Evolutionary conservation across 495 filamentous ascomycete species (phyloP).

Genomic region (Aspergillus biplanus): DNA sequence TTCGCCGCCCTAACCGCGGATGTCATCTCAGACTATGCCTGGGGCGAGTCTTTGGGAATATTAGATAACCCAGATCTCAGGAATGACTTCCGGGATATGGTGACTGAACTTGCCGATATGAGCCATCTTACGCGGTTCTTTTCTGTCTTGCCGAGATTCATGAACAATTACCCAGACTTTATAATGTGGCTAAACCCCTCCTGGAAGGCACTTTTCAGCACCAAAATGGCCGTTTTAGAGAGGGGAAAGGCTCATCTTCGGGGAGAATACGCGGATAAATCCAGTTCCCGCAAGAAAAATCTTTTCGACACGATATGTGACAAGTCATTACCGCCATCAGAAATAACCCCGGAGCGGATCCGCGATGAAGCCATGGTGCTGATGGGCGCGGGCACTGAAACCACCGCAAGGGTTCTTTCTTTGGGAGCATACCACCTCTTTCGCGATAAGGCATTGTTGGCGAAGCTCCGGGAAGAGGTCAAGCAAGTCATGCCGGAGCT

Average conservation of each 20-base stretch:
- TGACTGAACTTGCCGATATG: background rate
- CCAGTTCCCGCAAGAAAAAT: too few relatives aligned
- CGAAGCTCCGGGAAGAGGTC: constrained; percentile 37
- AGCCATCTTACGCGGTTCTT: too few relatives aligned
- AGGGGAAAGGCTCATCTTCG: too few relatives aligned
- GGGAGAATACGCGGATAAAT: too few relatives aligned
- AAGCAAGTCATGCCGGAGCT: constrained; percentile 37
- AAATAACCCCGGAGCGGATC: constrained; percentile 32
- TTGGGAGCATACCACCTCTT: constrained; percentile 27
- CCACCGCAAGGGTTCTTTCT: constrained; percentile 33
- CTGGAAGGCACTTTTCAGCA: too few relatives aligned
- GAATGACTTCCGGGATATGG: background rate
- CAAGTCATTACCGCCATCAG: constrained; percentile 4
- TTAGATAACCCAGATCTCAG: background rate
- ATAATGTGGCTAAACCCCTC: too few relatives aligned
- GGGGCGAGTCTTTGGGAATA: background rate
- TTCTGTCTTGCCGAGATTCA: too few relatives aligned
- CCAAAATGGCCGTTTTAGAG: too few relatives aligned
- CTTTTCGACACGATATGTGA: background rate
- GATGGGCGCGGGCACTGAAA: constrained; percentile 47
- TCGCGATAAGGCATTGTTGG: constrained; percentile 9
- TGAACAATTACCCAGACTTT: too few relatives aligned
- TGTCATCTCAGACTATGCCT: background rate
- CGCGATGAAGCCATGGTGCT: constrained; percentile 44
- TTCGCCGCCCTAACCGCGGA: background rate